These are phyloP conservation scores for Trichoderma semiorbis DNA, from an alignment of 2,329 filamentous ascomycete genomes.

Conservation along the genomic window DNA sequence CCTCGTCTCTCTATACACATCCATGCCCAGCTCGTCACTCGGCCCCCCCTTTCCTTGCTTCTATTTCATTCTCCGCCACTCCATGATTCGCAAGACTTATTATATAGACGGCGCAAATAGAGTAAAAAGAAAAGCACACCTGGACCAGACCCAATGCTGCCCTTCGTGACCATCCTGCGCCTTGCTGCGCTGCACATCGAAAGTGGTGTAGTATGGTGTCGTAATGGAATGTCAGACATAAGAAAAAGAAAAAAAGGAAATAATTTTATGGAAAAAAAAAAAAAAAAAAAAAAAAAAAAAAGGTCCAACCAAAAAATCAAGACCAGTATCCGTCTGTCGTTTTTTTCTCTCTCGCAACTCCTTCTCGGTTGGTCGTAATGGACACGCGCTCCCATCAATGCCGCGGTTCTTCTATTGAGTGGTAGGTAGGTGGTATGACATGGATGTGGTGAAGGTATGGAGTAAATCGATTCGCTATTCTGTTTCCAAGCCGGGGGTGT, in stretches of 20 bases:
- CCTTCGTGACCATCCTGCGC: slow-evolving; percentile 38
- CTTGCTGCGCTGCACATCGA: slow-evolving; percentile 39
- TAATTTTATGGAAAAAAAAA: background rate
- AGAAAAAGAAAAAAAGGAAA: slow-evolving; percentile 22
- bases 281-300: slow-evolving; percentile 18
- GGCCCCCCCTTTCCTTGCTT: background rate
- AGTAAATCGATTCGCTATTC: slow-evolving; percentile 12
- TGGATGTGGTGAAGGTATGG: slow-evolving; percentile 14
- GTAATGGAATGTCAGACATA: slow-evolving; percentile 35
- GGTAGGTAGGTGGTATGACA: slow-evolving; percentile 22
- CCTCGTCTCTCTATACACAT: slow-evolving; percentile 3
- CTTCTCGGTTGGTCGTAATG: slow-evolving; percentile 24
- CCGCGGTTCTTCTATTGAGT: slow-evolving; percentile 25
- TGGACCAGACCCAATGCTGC: slow-evolving; percentile 37
- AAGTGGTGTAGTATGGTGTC: slow-evolving; percentile 34
- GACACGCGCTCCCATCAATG: slow-evolving; percentile 23
- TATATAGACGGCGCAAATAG: slow-evolving; percentile 22
- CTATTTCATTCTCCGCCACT: slow-evolving; percentile 12
- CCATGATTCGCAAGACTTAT: slow-evolving; percentile 24
- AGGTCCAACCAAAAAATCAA: slow-evolving; percentile 23
- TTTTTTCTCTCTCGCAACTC: slow-evolving; percentile 12
- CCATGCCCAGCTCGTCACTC: background rate
- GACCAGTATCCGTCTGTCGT: slow-evolving; percentile 24
- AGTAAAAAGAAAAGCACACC: slow-evolving; percentile 27
- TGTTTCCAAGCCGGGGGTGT: slow-evolving; percentile 8